Base-by-base conservation (phyloP, 2,329 filamentous ascomycete species). In the Ophiostoma ips region DNA sequence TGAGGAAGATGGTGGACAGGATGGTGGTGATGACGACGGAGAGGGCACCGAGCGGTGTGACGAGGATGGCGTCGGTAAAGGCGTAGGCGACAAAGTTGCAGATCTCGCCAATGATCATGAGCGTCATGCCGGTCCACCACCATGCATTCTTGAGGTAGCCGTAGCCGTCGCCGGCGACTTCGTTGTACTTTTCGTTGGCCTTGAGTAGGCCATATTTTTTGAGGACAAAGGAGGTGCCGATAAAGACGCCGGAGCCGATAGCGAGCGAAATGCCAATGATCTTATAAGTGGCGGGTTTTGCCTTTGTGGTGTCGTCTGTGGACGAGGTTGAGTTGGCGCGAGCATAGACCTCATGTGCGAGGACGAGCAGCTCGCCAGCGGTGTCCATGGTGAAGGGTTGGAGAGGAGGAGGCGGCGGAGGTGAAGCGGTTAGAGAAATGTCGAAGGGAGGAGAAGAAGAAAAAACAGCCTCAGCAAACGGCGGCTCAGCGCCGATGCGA, bases 71-170 rank as follows among this genome's bases (percentile, higher is more conserved):
- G 65, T 96, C 92, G 55, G 92, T 92, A 60, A 96, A 96, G 51
- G 88, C 87, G 63, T 96, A 96, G 49, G 92, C 92, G 63, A 90
- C 87, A 64, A 96, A 94, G 68, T 98, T 98, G 77, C 87, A 94
- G 51, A 95, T 79, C 66, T 98, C 92, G 58, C 92, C 92, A 40
- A 96, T 60, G 58, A 96, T 95, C 92, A 98, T 96, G 52, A 96
- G 74, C 0, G 72, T 88, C 92, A 98, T 96, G 58, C 92, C 92
- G 1, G 71, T 66, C 92, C 92, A 98, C 92, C 92, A 98, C 71
- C 77, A 95, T 18, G 72, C 72, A 61, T 96, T 96, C 70, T 94
- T 95, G 59, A 98, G 78, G 64, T 96, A 98, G 55, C 90, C 89
- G 64, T 96, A 96, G 51, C 92, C 92, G 66, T 96, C 90, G 53